Evolutionary conservation across 2,329 filamentous ascomycete species (phyloP).

Genomic region (Fusarium penzigii): DNA sequence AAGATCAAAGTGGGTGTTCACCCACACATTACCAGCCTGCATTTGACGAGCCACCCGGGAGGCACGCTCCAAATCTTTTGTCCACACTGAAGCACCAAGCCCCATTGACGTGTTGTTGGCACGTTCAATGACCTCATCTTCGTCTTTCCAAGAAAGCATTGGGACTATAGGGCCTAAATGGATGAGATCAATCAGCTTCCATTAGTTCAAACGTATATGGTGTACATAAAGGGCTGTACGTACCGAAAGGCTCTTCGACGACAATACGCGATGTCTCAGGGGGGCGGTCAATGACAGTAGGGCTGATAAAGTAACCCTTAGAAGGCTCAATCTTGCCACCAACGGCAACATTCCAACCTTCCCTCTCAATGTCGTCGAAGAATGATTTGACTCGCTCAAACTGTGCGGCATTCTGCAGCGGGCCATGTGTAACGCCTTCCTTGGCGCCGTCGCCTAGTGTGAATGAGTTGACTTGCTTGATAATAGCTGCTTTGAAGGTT

Average conservation of each 20-base stretch:
- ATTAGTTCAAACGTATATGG: no score
- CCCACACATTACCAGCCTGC: slow-evolving; percentile 60
- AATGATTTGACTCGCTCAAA: slow-evolving; percentile 44
- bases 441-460: slow-evolving; percentile 43
- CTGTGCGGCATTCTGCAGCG: slow-evolving; percentile 62
- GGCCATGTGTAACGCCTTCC: slow-evolving; percentile 47
- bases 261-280: slow-evolving; percentile 58
- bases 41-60: slow-evolving; percentile 53
- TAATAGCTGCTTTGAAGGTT: slow-evolving; percentile 45
- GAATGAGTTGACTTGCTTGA: no score
- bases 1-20: slow-evolving; percentile 52
- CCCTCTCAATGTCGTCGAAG: slow-evolving; percentile 49
- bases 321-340: slow-evolving; percentile 10
- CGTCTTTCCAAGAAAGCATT: slow-evolving; percentile 59
- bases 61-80: slow-evolving; percentile 51
- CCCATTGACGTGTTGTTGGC: slow-evolving; percentile 56
- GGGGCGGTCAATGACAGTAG: slow-evolving; percentile 63
- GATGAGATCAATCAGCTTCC: no score
- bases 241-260: slow-evolving; percentile 52
- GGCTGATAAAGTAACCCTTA: slow-evolving; percentile 57
- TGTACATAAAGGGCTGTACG: no score
- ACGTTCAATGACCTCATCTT: slow-evolving; percentile 58
- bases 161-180: slow-evolving; percentile 70
- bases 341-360: slow-evolving; percentile 42
- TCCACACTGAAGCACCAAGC: slow-evolving; percentile 60